phyloP scores from a whole-genome alignment of 2,329 filamentous ascomycete genomes.

The Aspergillus niger region DNA sequence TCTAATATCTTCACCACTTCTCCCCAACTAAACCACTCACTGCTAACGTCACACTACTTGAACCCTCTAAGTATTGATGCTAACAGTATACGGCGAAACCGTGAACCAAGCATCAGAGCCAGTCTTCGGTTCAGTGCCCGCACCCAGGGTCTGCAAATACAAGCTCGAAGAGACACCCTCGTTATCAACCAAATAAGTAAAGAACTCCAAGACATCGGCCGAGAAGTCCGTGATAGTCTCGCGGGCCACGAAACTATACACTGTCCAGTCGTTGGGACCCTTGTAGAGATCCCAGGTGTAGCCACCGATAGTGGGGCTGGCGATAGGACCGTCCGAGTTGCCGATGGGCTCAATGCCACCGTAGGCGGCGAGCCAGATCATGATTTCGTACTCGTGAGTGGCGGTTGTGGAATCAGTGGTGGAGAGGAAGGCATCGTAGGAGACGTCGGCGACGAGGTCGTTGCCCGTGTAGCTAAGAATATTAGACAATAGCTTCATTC shows the following conservation, averaged over 20 bases:
- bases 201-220: constrained; percentile 58
- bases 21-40: background rate
- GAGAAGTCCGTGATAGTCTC: constrained; percentile 51
- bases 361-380: constrained; percentile 61
- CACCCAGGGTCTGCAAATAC: constrained; percentile 54
- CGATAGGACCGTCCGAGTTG: constrained; percentile 52
- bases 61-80: background rate
- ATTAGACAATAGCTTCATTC: background rate
- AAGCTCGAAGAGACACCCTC: constrained; percentile 52
- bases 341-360: constrained; percentile 59
- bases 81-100: constrained; percentile 42
- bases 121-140: constrained; percentile 59
- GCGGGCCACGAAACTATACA: constrained; percentile 57
- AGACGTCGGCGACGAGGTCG: constrained; percentile 55
- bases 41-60: background rate
- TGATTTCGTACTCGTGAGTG: constrained; percentile 56
- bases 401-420: constrained; percentile 45
- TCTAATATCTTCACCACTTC: no score
- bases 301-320: constrained; percentile 53
- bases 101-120: constrained; percentile 52
- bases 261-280: constrained; percentile 58
- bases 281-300: constrained; percentile 57
- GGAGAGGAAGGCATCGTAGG: constrained; percentile 56
- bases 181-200: constrained; percentile 53
- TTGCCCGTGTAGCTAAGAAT: constrained; percentile 45